Evolutionary conservation across 768 basidiomycete species (phyloP), one percentile per base, ranked within the genome.

Genomic region (Kwoniella mangroviensis): DNA sequence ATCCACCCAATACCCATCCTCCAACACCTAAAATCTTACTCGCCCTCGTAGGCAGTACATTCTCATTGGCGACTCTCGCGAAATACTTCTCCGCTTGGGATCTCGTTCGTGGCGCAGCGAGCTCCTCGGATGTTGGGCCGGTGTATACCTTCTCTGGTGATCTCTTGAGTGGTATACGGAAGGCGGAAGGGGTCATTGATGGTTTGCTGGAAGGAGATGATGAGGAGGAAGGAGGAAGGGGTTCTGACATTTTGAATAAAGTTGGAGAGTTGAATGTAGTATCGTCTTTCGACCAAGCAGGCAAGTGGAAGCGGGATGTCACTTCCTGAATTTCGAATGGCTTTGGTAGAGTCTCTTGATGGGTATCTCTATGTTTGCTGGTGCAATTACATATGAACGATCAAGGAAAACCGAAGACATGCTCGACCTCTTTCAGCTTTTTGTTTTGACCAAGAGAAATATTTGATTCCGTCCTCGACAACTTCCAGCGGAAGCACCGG

Each of bases 21-120:
- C 77, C 77, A 28, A 78, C 70, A n/a, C 72, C 73, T 21, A 78
- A 51, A 7, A 63, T 19, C 63, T 78, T 78, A 60, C 51, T 69
- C 34, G 57, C 59, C 56, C 72, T 54, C 58, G 56, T 70, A 22
- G 74, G 73, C 56, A 75, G 51, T 6, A 75, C 66, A 60, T 67
- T 73, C 65, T 73, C 72, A 60, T 72, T 72, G 6, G 72, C 56
- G 34, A 73, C 68, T 52, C 70, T 60, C 43, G 69, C 72, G 43
- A 74, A 78, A 67, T 75, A 78, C 64, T 71, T 72, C 53, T 78
- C 77, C 4, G 74, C 74, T 28, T 78, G 70, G 4, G 69, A 15
- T 21, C 65, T 28, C 3, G 68, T 66, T 0, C 76, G 66, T 9
- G 67, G 71, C 1, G 63, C 34, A 17, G 68, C 41, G 2, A 78